phyloP scores from a whole-genome alignment of 305 asterid genomes.

The Ajuga reptans region DNA sequence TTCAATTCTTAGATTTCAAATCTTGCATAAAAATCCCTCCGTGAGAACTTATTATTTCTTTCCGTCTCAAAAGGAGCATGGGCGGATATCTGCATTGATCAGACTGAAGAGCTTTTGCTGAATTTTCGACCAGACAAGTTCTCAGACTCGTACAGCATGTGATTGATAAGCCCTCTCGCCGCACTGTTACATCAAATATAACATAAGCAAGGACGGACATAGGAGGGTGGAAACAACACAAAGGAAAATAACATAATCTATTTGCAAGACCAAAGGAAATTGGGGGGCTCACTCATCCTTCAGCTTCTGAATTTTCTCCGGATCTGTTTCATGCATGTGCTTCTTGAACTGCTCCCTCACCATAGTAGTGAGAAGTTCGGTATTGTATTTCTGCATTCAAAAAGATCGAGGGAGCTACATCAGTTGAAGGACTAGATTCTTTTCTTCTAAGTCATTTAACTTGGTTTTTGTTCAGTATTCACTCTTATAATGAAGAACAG shows the following conservation, averaged over 20 bases:
- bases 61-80: background rate
- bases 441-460: background rate
- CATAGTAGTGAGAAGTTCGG: slow-evolving; percentile 58
- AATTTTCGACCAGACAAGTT: slow-evolving; percentile 56
- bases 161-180: slow-evolving; percentile 79
- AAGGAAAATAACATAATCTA: too few species aligned
- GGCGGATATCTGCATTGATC: background rate
- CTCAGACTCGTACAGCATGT: slow-evolving; percentile 78
- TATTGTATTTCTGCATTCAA: slow-evolving; percentile 60
- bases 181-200: slow-evolving; percentile 48
- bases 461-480: background rate
- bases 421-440: background rate
- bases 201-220: background rate
- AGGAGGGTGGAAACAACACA: background rate
- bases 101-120: slow-evolving; percentile 35
- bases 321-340: slow-evolving; percentile 69
- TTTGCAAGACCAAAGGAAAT: background rate
- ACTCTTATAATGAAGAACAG: background rate
- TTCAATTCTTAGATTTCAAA: background rate
- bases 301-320: slow-evolving; percentile 62
- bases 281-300: slow-evolving; percentile 61
- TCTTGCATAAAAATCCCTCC: background rate
- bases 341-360: slow-evolving; percentile 73
- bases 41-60: background rate
- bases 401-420: slow-evolving; percentile 13